Evolutionary conservation across 129 eudicot genomes (phyloP).

Genomic region (Logfia minima): DNA sequence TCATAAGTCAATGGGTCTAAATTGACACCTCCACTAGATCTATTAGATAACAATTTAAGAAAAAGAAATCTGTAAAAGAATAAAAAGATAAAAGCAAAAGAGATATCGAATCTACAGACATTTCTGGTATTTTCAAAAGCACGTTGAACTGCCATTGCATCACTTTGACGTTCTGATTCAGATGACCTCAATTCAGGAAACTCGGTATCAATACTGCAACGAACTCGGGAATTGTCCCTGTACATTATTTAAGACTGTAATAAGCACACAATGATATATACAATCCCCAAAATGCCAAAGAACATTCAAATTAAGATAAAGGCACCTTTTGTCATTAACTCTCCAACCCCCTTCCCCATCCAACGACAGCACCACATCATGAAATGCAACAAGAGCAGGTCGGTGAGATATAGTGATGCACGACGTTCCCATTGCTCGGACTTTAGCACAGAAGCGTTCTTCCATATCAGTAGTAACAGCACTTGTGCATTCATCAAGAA

Average conservation of each 20-base stretch:
- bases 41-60: neutral
- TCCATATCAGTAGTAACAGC: slow-evolving; percentile 99
- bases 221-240: slow-evolving; percentile 57
- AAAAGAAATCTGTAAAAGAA: neutral
- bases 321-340: slow-evolving; percentile 73
- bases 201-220: slow-evolving; percentile 45
- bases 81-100: neutral
- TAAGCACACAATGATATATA: slow-evolving; percentile 22
- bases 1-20: neutral
- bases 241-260: slow-evolving; percentile 13
- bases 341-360: slow-evolving; percentile 99
- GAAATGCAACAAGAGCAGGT: slow-evolving; percentile 99
- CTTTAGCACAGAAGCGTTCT: slow-evolving; percentile 95
- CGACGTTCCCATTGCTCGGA: slow-evolving; percentile 98
- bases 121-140: slow-evolving; percentile 76
- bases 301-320: neutral
- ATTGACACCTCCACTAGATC: neutral
- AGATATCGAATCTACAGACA: slow-evolving; percentile 31
- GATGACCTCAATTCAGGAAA: slow-evolving; percentile 35
- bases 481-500: slow-evolving; percentile 99
- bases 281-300: neutral
- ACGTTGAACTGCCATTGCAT: slow-evolving; percentile 90
- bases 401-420: slow-evolving; percentile 98
- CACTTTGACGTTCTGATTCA: slow-evolving; percentile 88
- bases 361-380: slow-evolving; percentile 90